Base-by-base conservation (phyloP, 768 basidiomycete genomes). In the Leccinum longicurvipes region DNA sequence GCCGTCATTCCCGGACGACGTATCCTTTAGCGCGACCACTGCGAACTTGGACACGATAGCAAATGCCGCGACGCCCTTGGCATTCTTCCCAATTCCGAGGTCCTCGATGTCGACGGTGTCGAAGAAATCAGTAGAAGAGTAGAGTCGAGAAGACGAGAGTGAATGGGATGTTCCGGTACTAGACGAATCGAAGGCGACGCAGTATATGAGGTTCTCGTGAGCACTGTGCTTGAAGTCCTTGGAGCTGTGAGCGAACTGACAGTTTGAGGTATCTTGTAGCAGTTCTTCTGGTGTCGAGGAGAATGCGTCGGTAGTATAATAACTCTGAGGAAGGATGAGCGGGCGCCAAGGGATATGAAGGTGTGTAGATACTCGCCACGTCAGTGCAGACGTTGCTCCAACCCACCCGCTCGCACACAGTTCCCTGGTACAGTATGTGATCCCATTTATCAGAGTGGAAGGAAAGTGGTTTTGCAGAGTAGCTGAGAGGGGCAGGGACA, bases 31-130 rank as follows among this genome's bases (percentile, higher is more conserved):
- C 2, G 95, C 96, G 6, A 92, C 94, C 10, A 98, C 89, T 5
- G 92, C 88, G 67, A 87, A 99, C 67, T 95, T 93, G 71, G 85
- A 87, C 7, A 97, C 92, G 52, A 95, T 90, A 0, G 96, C 96
- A 50, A 99, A 83, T 0, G 93, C 96, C 5, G 92, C 78, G n/a
- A 99, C 86, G 1, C 96, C 97, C 29, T 82, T 84, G 0, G 93
- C 90, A 51, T 87, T 84, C 73, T 86, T 91, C 6, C 84, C 87
- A 17, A 93, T 88, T 2, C 94, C 92, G 1, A 99, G 79, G 63
- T 93, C 90, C 63, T 96, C 93, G 46, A 89, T 76, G n/a, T 77
- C 78, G 45, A 68, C 79, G 0, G 71, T 66, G 3, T 76, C 61
- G 78, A 96, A 98, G 70, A 91, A 98, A 75, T 97, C 91, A 2